A percentile compares a stretch with the other conserved stretches of the same genome.
Evolutionary conservation across 768 basidiomycete species (phyloP).

Genomic region (Macrolepiota albuminosa): DNA sequence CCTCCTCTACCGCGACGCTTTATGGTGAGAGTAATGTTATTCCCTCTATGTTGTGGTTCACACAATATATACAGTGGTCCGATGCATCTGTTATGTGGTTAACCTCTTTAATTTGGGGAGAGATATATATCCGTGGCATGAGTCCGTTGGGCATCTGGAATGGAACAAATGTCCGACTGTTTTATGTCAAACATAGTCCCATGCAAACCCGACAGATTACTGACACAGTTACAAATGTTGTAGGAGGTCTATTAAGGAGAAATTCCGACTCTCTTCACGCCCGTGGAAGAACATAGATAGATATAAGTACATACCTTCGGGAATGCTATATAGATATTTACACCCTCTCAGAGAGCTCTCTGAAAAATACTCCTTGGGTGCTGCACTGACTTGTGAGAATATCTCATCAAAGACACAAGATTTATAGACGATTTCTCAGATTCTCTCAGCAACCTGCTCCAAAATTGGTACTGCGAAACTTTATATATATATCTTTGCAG

Average conservation of each 20-base stretch:
- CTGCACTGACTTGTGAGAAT: neutral
- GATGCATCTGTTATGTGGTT: slow-evolving; percentile 90
- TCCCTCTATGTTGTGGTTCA: slow-evolving; percentile 3
- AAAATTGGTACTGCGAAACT: neutral
- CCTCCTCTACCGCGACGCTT: slow-evolving; percentile 69
- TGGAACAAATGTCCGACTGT: slow-evolving; percentile 81
- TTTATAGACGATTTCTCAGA: too few species aligned
- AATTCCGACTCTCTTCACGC: slow-evolving; percentile 30
- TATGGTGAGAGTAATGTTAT: slow-evolving; percentile 42
- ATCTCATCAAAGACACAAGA: neutral
- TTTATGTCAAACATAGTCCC: slow-evolving; percentile 86
- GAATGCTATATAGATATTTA: neutral
- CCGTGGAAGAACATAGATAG: slow-evolving; percentile 5
- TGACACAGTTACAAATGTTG: slow-evolving; percentile 75
- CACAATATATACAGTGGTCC: slow-evolving; percentile 62
- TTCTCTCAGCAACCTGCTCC: too few species aligned
- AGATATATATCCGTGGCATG: slow-evolving; percentile 89
- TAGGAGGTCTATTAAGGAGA: slow-evolving; percentile 69
- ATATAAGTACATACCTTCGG: neutral
- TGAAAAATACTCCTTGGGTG: neutral
- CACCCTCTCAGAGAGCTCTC: neutral
- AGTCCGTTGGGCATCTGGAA: slow-evolving; percentile 88
- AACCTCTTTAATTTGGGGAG: slow-evolving; percentile 92
- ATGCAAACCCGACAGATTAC: slow-evolving; percentile 65
- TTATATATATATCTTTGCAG: neutral